Base-by-base conservation (phyloP, 805 yeast species). In the Kurtzmaniella cleridarum region DNA sequence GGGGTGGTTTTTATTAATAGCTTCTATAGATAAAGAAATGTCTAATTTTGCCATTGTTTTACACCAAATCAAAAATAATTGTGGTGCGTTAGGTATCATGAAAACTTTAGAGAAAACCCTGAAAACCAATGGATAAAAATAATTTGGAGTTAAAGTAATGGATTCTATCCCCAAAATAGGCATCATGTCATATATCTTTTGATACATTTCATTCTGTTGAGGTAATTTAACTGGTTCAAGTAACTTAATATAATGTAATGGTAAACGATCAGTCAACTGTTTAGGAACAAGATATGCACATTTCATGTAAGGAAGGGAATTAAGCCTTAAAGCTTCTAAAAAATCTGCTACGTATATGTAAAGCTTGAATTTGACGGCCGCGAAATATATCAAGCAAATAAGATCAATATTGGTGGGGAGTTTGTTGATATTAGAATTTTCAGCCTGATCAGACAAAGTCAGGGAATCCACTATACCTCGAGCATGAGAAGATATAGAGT, bases 271-370 rank as follows among this genome's bases (percentile, higher is more conserved):
- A 16, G 58, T 42, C 54, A 67, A 50, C 1, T 44, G 34, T 23
- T 50, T 47, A 7, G 84, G 81, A 3, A 78, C 40, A 7, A 59
- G 41, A 30, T 54, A 57, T 14, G 57, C 42, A 5, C 75, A 64
- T 36, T 59, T 66, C 45, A 71, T 55, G 46, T 66, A 75, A 2
- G 86, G 84, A 1, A 83, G 55, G 26, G 62, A 59, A 35, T 73
- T 73, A 2, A 60, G 47, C 23, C 64, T 50, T 3, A 75, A 55
- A 56, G 73, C 60, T 3, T 52, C 47, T 17, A 77, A 49, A 13
- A 78, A 54, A 50, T 80, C 84, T 39, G 59, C 55, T 4, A 72
- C 45, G 49, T 73, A 77, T 1, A 81, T 45, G 0, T 87, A 84
- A 15, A 51, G 50, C 23, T 69, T 63, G 44, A 78, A 47, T 40